Percentiles rank a stretch among this genome's conserved stretches.
These are phyloP conservation scores for Pinus taeda DNA, from an alignment of 75 land plant genomes.

Conservation along the genomic window DNA sequence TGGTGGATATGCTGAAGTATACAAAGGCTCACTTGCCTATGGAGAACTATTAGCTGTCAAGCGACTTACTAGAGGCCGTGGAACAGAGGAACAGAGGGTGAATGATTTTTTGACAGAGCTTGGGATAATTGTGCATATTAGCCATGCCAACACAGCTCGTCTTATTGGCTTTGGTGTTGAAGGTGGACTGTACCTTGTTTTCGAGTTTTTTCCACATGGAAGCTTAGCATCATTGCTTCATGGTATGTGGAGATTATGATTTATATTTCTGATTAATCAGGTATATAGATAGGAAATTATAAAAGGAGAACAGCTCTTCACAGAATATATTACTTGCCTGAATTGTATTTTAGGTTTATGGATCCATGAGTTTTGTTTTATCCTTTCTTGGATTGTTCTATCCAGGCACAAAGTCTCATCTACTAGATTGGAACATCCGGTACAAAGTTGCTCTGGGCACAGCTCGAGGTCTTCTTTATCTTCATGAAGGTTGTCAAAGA, in stretches of 20 bases:
- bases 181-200: conserved; percentile 77
- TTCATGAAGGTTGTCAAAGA: conserved; percentile 76
- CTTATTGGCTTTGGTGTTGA: conserved; percentile 82
- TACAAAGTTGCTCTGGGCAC: conserved; percentile 61
- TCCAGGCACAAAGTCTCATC: conserved; percentile 10
- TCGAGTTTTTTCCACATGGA: conserved; percentile 73
- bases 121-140: conserved; percentile 36
- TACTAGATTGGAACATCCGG: conserved; percentile 39
- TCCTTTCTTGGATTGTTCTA: not conserved
- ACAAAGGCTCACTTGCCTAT: conserved; percentile 14
- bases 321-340: not conserved
- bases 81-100: conserved; percentile 10
- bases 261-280: not conserved
- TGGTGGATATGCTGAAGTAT: conserved; percentile 18
- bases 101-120: conserved; percentile 18
- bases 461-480: conserved; percentile 70
- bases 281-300: not conserved
- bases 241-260: conserved; percentile 38
- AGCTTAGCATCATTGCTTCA: conserved; percentile 75
- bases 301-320: too few species aligned
- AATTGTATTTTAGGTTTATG: too few species aligned
- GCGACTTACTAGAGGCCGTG: conserved; percentile 13
- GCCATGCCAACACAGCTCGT: conserved; percentile 80
- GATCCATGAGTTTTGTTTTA: not conserved
- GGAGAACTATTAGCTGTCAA: conserved; percentile 17